These are phyloP conservation scores for Pythium monospermum DNA, from an alignment of 352 stramenopile species.

Conservation along the genomic window DNA sequence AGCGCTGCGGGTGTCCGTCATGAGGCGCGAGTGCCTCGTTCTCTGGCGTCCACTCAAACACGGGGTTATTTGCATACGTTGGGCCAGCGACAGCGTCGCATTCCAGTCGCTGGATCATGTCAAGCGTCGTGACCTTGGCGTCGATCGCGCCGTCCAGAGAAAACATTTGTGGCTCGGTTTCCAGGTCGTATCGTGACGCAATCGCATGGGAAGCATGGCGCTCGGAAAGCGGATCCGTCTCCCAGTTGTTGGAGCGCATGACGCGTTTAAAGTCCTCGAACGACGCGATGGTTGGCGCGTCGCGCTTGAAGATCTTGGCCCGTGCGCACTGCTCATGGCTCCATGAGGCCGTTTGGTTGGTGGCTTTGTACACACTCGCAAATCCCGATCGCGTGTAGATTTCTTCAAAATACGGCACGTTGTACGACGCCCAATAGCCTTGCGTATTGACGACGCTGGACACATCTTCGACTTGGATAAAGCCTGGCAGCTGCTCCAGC, in stretches of 20 bases:
- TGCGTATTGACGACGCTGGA: slow-evolving; percentile 40
- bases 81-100: slow-evolving; percentile 60
- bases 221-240: slow-evolving; percentile 39
- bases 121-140: slow-evolving; percentile 61
- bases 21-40: slow-evolving; percentile 22
- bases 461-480: slow-evolving; percentile 50
- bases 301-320: slow-evolving; percentile 49
- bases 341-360: slow-evolving; percentile 33
- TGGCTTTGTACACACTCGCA: slow-evolving; percentile 26
- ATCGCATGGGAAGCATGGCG: slow-evolving; percentile 47
- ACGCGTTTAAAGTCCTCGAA: slow-evolving; percentile 56
- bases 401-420: slow-evolving; percentile 69
- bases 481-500: slow-evolving; percentile 67
- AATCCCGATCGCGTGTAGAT: slow-evolving; percentile 64
- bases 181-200: slow-evolving; percentile 64
- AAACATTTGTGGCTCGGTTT: slow-evolving; percentile 27
- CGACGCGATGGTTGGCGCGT: slow-evolving; percentile 35
- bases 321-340: slow-evolving; percentile 40
- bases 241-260: slow-evolving; percentile 66
- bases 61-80: slow-evolving; percentile 39
- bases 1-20: slow-evolving; percentile 29
- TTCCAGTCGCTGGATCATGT: slow-evolving; percentile 25
- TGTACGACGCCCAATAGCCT: slow-evolving; percentile 79
- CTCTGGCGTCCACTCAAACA: slow-evolving; percentile 58
- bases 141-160: slow-evolving; percentile 61